Base-by-base conservation (phyloP, 2,329 filamentous ascomycete genomes). In the Aspergillus pseudotamarii region DNA sequence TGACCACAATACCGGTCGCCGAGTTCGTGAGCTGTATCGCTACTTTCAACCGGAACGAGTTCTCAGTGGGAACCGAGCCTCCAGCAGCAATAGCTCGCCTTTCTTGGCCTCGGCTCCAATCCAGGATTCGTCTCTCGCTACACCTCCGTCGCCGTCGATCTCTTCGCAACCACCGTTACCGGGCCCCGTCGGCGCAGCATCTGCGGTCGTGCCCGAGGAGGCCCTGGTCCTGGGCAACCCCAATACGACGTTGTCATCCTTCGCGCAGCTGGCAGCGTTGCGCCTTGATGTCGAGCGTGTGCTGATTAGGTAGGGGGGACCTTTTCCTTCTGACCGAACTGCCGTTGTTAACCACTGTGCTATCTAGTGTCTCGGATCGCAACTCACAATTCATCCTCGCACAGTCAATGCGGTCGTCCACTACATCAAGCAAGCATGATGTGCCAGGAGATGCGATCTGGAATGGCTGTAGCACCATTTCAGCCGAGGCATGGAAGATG, bases 381-480 rank as follows among this genome's bases (percentile, higher is more conserved):
- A 76, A 81, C 10, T 77, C 73, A 26, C 82, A 84, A 65, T 84
- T 82, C 62, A 80, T 85, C 32, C 71, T 86, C 19, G 82, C 82
- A n/a, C 84, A 86, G 68, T 79, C 82, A 19, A 83, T 82, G 3
- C 77, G 75, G 62, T 79, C 77, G 0, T 67, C 79, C 8, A 74
- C 74, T 57, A 70, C 83, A 11, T 69, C 69, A 30, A 62, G 67
- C 4, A 63, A 72, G 4, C 73, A 72, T 46, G 77, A 81, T 11
- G 65, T 74, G 3, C 58, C 69, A 12, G 73, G 72, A 48, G 66
- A 74, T 60, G 71, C 62, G 2, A 56, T 72, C 57, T 72, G 78
- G 73, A 65, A 68, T 61, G 71, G 76, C 12, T 77, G 76, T 57
- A 72, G 62, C 57, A 72, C 64, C 64, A 76, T 74, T 60, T 74